Evolutionary conservation across 2,329 filamentous ascomycete species (phyloP), one percentile per base, ranked within the genome.

Genomic region (Monosporascus sp.): DNA sequence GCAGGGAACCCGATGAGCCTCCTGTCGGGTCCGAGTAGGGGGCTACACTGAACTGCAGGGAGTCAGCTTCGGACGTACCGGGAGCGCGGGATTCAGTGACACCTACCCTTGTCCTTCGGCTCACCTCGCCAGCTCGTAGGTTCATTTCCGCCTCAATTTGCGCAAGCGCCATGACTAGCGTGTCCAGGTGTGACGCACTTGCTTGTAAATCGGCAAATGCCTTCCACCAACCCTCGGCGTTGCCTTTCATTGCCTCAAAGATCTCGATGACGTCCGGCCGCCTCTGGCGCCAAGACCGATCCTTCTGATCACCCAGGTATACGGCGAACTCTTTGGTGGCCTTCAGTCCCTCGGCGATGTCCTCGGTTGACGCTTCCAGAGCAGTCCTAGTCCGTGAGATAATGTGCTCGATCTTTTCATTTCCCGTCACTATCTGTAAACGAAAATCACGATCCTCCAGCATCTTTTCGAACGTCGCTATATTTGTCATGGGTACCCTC

Each of bases 351-450:
- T 92, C 87, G 56, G 84, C 78, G 8, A 96, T 81, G 66, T 97
- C 93, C 61, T 86, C 82, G 38, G 93, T 75, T 49, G 87, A 85
- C 66, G 92, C 89, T 55, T 88, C 85, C 69, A 96, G 85, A 20
- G 87, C 81, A 22, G 79, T 76, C 16, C 86, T 85, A 31, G 93
- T 96, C 58, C 91, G 81, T n/a, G 84, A 82, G 47, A 96, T 81
- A 52, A 96, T 91, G 69, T 91, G 88, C 65, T 96, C 91, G 57
- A 97, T 96, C 68, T 88, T 89, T 63, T 94, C 87, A 65, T 97
- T 97, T 51, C 92, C 91, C 49, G 87, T 85, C 38, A 96, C 78
- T 50, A 97, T 89, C 61, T 93, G 86, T 19, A 84, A 75, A 17
- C 93, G 86, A 68, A 96, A 97, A 50, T 80, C 79, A 57, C 88